Evolutionary conservation across 2,329 filamentous ascomycete species (phyloP).

Genomic region (Lachnellula arida): DNA sequence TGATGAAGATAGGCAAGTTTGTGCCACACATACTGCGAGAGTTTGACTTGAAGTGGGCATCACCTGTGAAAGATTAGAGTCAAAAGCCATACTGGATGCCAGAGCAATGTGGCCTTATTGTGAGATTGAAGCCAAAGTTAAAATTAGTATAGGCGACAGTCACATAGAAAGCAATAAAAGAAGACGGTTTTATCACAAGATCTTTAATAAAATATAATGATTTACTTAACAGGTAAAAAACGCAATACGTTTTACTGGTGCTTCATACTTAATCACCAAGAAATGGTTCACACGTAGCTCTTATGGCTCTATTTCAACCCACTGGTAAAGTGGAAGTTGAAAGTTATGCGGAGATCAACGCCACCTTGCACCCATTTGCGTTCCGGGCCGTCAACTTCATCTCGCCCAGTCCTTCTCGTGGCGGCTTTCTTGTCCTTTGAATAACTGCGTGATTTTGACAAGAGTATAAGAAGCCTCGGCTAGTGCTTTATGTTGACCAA

Average conservation of each 20-base stretch:
- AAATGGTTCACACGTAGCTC: neutral
- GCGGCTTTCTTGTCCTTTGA: slow-evolving; percentile 1
- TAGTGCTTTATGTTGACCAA: slow-evolving; percentile 40
- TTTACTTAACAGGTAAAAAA: neutral
- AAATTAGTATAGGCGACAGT: neutral
- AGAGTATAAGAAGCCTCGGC: slow-evolving; percentile 10
- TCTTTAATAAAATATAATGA: neutral
- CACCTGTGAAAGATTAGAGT: neutral
- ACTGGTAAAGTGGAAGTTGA: neutral
- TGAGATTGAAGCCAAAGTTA: neutral
- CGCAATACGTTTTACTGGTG: neutral
- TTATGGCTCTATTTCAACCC: neutral
- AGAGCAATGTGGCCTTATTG: neutral
- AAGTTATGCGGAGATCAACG: neutral
- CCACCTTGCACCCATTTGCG: neutral
- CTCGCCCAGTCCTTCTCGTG: slow-evolving; percentile 3
- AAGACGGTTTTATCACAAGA: neutral
- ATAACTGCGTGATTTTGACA: slow-evolving; percentile 39
- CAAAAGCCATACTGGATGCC: neutral
- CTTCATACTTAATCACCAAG: neutral
- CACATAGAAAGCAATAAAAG: neutral
- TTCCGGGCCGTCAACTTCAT: neutral
- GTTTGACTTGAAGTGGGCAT: neutral
- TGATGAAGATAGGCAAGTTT: neutral
- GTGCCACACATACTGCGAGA: neutral